Evolutionary conservation across 257 asterid genomes (phyloP).

Genomic region (Ilex asprella): DNA sequence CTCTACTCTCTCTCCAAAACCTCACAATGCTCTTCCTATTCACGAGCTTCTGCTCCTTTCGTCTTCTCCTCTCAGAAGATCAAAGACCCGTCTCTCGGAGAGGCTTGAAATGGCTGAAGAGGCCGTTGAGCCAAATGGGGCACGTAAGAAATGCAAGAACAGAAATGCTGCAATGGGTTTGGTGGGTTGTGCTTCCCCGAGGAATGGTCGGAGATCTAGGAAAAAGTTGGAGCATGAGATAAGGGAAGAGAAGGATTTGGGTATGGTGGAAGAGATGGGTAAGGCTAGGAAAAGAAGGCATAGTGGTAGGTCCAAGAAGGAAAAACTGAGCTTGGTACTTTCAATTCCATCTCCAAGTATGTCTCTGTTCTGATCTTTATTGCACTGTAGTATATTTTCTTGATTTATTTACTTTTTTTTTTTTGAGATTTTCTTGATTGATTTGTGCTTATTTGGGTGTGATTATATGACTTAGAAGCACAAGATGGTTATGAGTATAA

Average conservation of each 20-base stretch:
- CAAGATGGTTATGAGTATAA: constrained; percentile 36
- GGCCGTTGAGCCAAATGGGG: constrained; percentile 35
- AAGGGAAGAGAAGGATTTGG: constrained; percentile 61
- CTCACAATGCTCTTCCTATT: constrained; percentile 47
- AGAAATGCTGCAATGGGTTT: constrained; percentile 25
- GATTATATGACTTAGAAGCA: constrained; percentile 23
- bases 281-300: constrained; percentile 70
- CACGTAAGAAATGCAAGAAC: constrained; percentile 41
- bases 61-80: constrained; percentile 53
- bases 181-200: constrained; percentile 44
- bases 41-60: constrained; percentile 62
- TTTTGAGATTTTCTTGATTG: background rate
- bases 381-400: background rate
- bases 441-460: constrained; percentile 4
- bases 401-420: background rate
- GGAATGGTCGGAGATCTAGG: constrained; percentile 49
- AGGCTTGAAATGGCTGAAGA: constrained; percentile 48
- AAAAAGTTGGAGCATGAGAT: constrained; percentile 57
- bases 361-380: background rate
- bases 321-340: constrained; percentile 34
- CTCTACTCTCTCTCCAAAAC: constrained; percentile 36
- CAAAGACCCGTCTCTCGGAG: constrained; percentile 44
- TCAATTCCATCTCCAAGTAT: constrained; percentile 45
- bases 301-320: constrained; percentile 44
- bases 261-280: constrained; percentile 45